Evolutionary conservation across 2,329 filamentous ascomycete genomes (phyloP), one percentile per base, ranked within the genome.

Genomic region (Alternaria angustiovoidea): DNA sequence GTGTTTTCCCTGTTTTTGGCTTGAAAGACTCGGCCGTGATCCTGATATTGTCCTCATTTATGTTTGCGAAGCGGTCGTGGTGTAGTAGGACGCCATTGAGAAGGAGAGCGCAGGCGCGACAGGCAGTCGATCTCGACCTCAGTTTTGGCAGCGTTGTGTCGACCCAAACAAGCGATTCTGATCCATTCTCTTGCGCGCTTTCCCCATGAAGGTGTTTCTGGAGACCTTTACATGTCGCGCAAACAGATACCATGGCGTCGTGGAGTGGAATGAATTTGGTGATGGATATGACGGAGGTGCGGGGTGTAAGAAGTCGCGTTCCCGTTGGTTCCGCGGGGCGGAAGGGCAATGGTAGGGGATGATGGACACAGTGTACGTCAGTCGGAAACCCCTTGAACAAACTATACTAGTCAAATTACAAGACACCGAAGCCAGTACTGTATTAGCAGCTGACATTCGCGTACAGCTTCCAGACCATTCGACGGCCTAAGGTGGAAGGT

Each of bases 31-130:
- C 68, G n/a, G 74, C 75, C 20, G 62, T 70, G 34, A 78, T 65
- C 9, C 54, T 62, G 8, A 77, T 63, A 20, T 28, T 59, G 5
- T 68, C 66, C 46, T 78, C 75, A 11, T 65, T 62, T 7, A 72
- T 58, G 32, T 54, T 62, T 16, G 65, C 57, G 47, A 77, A 76
- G 2, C 67, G 64, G 38, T 73, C 67, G 60, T 77, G 70, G 62
- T 78, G 73, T 47, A 77, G 49, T 7, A 77, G 57, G 46, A 76
- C 61, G 24, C 75, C 75, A 56, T 77, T 73, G 12, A 77, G 66
- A 43, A 78, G 63, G 34, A 77, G 56, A 7, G 73, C 70, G 61
- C 75, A 78, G 26, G 72, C 69, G 44, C 73, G 73, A 59, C 75
- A 78, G 55, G 56, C 64, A 48, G 62, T 65, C 9, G 72, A 69